Percentiles rank a stretch among this genome's conserved stretches.
Conservation (phyloP, 495 filamentous ascomycete species). For the Hypoxylon cercidicola region DNA sequence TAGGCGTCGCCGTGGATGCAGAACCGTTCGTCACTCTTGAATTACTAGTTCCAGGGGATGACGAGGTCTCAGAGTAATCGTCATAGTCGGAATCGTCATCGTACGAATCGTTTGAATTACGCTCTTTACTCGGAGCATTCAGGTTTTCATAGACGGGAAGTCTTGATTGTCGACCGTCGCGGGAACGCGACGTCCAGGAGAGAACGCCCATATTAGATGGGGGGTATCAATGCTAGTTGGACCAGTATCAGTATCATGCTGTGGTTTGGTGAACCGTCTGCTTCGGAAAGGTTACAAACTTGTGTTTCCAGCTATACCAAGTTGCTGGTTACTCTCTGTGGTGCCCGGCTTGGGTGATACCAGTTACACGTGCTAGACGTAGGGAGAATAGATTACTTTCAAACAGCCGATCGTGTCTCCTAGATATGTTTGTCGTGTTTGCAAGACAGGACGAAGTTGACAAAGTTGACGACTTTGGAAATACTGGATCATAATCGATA, state of each 20-base stretch:
- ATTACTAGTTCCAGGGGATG: slow-evolving; percentile 52
- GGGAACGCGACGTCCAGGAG: slow-evolving; percentile 47
- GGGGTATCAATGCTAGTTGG: slow-evolving; percentile 10
- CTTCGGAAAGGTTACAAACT: slow-evolving; percentile 19
- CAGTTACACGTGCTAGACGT: slow-evolving; percentile 3
- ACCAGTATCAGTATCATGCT: slow-evolving; percentile 10
- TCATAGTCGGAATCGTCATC: slow-evolving; percentile 56
- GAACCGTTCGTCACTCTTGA: slow-evolving; percentile 65
- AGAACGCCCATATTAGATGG: slow-evolving; percentile 41
- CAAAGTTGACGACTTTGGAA: not conserved
- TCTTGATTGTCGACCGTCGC: slow-evolving; percentile 49
- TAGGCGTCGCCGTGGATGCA: slow-evolving; percentile 60
- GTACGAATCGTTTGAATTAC: slow-evolving; percentile 55
- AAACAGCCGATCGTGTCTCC: not conserved
- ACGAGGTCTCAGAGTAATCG: slow-evolving; percentile 53
- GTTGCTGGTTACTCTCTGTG: slow-evolving; percentile 1
- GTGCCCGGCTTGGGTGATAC: slow-evolving; percentile 19
- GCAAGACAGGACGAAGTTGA: not conserved
- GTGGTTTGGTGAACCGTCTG: slow-evolving; percentile 4
- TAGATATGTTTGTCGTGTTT: not conserved
- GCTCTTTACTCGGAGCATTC: slow-evolving; percentile 50
- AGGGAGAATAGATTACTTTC: slow-evolving; percentile 2
- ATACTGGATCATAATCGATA: slow-evolving; percentile 26
- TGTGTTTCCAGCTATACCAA: slow-evolving; percentile 19
- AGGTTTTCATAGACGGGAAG: slow-evolving; percentile 57